Evolutionary conservation across 495 filamentous ascomycete genomes (phyloP).

Genomic region (Trichoderma gamsii): DNA sequence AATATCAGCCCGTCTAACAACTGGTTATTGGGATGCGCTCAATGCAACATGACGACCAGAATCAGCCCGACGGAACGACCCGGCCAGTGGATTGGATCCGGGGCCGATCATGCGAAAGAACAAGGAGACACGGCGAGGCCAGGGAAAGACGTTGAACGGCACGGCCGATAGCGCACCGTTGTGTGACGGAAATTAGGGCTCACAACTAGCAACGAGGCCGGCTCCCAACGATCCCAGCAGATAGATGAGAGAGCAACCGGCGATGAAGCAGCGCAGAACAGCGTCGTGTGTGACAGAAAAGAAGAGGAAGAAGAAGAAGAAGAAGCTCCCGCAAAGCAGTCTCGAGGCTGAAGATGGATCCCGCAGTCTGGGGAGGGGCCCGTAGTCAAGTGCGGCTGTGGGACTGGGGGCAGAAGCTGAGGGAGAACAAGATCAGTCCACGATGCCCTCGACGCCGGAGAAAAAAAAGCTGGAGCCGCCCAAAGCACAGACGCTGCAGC

Average conservation of each 20-base stretch:
- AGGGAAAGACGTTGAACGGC: background rate
- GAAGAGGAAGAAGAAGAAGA: background rate
- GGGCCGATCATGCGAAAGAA: constrained; percentile 4
- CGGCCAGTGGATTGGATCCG: background rate
- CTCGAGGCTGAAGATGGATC: background rate
- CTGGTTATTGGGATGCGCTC: background rate
- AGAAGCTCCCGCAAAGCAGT: background rate
- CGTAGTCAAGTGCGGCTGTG: background rate
- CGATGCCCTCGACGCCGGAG: background rate
- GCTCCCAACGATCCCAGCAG: background rate
- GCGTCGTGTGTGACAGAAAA: background rate
- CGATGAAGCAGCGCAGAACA: background rate
- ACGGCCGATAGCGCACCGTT: constrained; percentile 2
- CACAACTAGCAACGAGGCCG: background rate
- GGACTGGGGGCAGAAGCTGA: background rate
- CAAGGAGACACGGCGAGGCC: background rate
- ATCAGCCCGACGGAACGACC: constrained; percentile 4
- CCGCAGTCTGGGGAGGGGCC: background rate
- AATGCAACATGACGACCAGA: constrained; percentile 11
- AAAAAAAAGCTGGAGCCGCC: constrained; percentile 8
- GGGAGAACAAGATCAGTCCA: background rate
- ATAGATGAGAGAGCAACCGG: background rate
- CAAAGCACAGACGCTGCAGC: background rate
- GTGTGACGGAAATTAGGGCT: background rate
- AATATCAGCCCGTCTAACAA: background rate